Conservation (phyloP, 805 yeast genomes). For the Ogataea henricii region DNA sequence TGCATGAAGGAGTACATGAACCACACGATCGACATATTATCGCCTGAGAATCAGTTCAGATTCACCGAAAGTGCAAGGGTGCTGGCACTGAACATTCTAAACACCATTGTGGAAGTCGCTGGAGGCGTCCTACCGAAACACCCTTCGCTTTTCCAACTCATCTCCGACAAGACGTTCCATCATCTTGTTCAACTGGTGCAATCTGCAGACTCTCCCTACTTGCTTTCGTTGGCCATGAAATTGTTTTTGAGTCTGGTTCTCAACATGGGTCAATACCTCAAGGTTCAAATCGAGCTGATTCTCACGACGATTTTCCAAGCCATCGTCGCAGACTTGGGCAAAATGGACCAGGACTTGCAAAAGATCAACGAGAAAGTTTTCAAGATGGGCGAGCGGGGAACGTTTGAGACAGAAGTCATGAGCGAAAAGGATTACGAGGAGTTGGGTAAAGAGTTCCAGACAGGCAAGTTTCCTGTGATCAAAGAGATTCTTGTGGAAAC, state of each 20-base stretch:
- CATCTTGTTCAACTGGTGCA: conserved; percentile 80
- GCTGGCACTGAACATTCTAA: conserved; percentile 75
- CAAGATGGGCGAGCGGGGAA: conserved; percentile 30
- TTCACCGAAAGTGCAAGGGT: conserved; percentile 87
- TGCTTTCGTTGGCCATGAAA: conserved; percentile 75
- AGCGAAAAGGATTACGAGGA: conserved; percentile 32
- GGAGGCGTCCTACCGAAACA: conserved; percentile 65
- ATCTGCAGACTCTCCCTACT: conserved; percentile 65
- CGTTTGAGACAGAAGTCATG: conserved; percentile 27
- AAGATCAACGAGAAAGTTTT: conserved; percentile 33
- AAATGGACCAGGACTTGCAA: conserved; percentile 30
- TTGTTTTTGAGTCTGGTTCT: conserved; percentile 72
- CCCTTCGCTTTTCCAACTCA: conserved; percentile 63
- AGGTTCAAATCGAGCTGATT: conserved; percentile 79
- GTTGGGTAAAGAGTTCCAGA: conserved; percentile 42
- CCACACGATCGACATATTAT: conserved; percentile 73
- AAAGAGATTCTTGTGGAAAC: conserved; percentile 87
- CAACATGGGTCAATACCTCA: conserved; percentile 63
- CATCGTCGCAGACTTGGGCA: conserved; percentile 29
- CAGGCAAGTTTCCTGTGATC: conserved; percentile 46
- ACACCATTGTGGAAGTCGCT: conserved; percentile 78
- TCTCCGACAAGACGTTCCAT: conserved; percentile 83
- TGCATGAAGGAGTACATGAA: conserved; percentile 77
- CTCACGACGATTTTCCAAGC: conserved; percentile 60
- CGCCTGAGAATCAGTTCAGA: conserved; percentile 79